Base-by-base conservation (phyloP, 129 eudicot species). In the Smallanthus sonchifolius region DNA sequence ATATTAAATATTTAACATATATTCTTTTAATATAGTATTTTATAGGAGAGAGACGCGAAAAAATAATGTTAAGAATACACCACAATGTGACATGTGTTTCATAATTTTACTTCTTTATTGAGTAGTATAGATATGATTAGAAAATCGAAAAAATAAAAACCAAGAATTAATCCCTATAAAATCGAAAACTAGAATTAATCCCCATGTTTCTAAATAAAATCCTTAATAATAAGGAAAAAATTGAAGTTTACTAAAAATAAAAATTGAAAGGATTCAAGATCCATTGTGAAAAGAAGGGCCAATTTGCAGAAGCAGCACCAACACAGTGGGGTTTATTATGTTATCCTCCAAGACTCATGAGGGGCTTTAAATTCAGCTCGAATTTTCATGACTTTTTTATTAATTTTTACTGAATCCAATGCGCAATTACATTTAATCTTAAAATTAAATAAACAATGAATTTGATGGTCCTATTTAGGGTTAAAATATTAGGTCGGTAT, bases 261-360 rank as follows among this genome's bases (percentile, higher is more conserved):
- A 42, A 32, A 2, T 20, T 4, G 15, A 35, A 67, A 36, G 54
- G 17, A 5, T 42, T 75, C 70, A 69, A 80, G 85, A 89, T 87
- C 88, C 74, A 35, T 82, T 79, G 43, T 84, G 85, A 83, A 89
- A 89, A 87, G 89, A 55, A 82, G 90, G 90, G 88, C 92, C 96
- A 79, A 52, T 61, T 79, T 71, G 82, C 82, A 69, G 74, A 56
- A 79, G 78, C 44, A 70, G 49, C 81, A 72, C 76, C 77, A 66
- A 68, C 66, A 65, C 47, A 62, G 66, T 77, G 88, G 81, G 78
- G 80, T 85, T 88, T 85, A 88, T 84, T 81, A 78, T 85, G 83
- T 69, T 83, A 84, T 78, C 82, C 83, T 47, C 61, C 67, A 81
- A 69, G 79, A 56, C 40, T 75, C 69, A 74, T 49, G 70, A 65